These are phyloP conservation scores for Tubosaeta brunneosetosa DNA, from an alignment of 768 basidiomycete genomes.

Conservation along the genomic window DNA sequence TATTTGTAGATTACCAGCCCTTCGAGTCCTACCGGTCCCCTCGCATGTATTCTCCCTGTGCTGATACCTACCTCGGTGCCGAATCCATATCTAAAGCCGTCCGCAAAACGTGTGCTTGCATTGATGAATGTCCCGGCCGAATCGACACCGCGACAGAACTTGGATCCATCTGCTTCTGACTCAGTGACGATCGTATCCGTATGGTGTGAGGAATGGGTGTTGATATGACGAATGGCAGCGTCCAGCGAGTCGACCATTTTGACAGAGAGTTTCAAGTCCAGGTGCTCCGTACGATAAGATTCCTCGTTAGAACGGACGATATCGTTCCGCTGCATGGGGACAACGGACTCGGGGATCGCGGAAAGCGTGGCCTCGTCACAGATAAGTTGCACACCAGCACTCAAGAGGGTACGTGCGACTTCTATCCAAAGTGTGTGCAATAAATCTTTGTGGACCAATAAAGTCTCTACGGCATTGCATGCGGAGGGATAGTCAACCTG, in stretches of 20 bases:
- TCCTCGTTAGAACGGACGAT: slow-evolving; percentile 53
- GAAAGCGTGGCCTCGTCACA: slow-evolving; percentile 68
- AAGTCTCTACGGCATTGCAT: slow-evolving; percentile 89
- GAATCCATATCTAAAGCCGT: slow-evolving; percentile 95
- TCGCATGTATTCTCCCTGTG: slow-evolving; percentile 93
- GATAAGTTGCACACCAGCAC: slow-evolving; percentile 65
- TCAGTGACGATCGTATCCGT: slow-evolving; percentile 93
- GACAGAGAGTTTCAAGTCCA: slow-evolving; percentile 81
- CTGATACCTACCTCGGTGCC: slow-evolving; percentile 98
- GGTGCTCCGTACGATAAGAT: slow-evolving; percentile 85
- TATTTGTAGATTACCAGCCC: slow-evolving; percentile 97
- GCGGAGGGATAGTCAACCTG: slow-evolving; percentile 94
- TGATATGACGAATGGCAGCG: slow-evolving; percentile 84
- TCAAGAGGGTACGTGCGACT: slow-evolving; percentile 69
- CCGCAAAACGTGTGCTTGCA: slow-evolving; percentile 92
- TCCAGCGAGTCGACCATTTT: slow-evolving; percentile 64
- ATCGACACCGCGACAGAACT: slow-evolving; percentile 85
- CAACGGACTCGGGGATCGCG: slow-evolving; percentile 44
- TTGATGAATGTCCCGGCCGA: slow-evolving; percentile 92
- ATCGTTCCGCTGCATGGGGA: slow-evolving; percentile 33
- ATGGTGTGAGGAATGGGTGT: slow-evolving; percentile 90
- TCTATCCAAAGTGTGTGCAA: slow-evolving; percentile 74
- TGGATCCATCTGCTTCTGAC: slow-evolving; percentile 53
- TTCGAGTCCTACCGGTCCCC: slow-evolving; percentile 93
- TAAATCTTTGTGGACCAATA: slow-evolving; percentile 76